Evolutionary conservation across 345 rosid genomes (phyloP).

Genomic region (Gynandropsis gynandra): DNA sequence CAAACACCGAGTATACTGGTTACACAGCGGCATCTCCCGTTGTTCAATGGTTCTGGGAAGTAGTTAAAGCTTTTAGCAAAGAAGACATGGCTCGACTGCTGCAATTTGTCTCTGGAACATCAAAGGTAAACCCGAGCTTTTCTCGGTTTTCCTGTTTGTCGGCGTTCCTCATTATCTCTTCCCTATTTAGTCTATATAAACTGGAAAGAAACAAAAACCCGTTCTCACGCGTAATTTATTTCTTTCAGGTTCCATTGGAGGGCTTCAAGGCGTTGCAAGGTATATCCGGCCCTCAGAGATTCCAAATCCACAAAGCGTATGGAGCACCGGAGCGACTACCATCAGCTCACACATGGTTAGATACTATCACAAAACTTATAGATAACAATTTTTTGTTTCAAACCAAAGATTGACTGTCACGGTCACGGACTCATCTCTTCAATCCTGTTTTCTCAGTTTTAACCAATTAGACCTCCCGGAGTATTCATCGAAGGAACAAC

Average conservation of each 20-base stretch:
- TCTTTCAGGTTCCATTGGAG: conserved; percentile 79
- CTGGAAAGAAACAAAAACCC: neutral
- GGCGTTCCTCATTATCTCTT: conserved; percentile 1
- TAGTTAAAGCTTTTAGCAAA: conserved; percentile 75
- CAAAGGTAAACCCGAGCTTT: conserved; percentile 46
- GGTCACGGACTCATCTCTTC: neutral
- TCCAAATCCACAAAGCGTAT: conserved; percentile 96
- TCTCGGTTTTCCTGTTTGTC: neutral
- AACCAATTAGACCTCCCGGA: conserved; percentile 96
- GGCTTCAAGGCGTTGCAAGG: conserved; percentile 94
- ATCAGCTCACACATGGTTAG: conserved; percentile 94
- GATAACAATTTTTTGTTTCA: neutral
- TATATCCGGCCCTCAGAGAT: conserved; percentile 89
- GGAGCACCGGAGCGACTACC: conserved; percentile 91
- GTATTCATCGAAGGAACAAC: conserved; percentile 73
- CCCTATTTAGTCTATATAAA: neutral
- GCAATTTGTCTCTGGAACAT: conserved; percentile 95
- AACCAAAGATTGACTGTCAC: neutral
- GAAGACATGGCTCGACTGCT: conserved; percentile 95
- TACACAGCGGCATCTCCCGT: conserved; percentile 72
- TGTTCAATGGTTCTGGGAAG: conserved; percentile 98
- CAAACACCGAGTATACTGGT: conserved; percentile 82
- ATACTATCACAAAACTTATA: conserved; percentile 7
- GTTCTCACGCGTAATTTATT: conserved; percentile 10
- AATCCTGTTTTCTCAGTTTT: conserved; percentile 43